phyloP scores from a whole-genome alignment of 768 basidiomycete genomes.

The Rhizopogon rudus region DNA sequence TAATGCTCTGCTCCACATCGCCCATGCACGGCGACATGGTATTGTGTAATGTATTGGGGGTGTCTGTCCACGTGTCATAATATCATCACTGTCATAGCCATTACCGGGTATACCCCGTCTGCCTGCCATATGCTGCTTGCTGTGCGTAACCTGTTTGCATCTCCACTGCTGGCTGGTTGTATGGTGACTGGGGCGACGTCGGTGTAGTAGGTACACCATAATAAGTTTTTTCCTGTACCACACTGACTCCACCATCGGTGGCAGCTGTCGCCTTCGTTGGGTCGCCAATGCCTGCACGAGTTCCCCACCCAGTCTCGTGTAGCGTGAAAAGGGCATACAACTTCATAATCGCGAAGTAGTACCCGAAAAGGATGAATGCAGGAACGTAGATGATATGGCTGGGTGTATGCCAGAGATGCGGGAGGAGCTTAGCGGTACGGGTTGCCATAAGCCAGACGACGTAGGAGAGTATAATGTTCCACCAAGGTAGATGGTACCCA shows the following conservation, averaged over 20 bases:
- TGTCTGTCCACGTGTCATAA: not conserved
- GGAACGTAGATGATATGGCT: conserved; percentile 77
- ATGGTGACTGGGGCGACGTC: not conserved
- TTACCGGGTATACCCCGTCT: conserved; percentile 4
- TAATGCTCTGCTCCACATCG: not conserved
- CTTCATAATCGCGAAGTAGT: conserved; percentile 96
- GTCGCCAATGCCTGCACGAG: conserved; percentile 91
- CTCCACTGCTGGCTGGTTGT: not conserved
- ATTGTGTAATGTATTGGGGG: not conserved
- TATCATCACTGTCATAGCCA: not conserved
- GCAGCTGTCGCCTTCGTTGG: conserved; percentile 72
- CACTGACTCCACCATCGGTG: conserved; percentile 34
- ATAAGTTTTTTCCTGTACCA: conserved; percentile 22
- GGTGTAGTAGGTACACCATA: not conserved
- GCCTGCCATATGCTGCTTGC: conserved; percentile 2
- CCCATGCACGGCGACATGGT: not conserved
- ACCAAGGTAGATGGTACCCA: conserved; percentile 80
- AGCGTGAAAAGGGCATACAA: conserved; percentile 85
- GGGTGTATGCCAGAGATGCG: conserved; percentile 75
- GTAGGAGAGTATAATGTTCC: conserved; percentile 70
- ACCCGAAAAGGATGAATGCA: conserved; percentile 87
- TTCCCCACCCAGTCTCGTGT: conserved; percentile 96
- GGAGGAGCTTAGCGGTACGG: conserved; percentile 73
- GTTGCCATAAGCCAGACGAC: conserved; percentile 66
- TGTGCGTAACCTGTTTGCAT: conserved; percentile 5